A percentile compares a stretch with the other conserved stretches of the same genome.
Evolutionary conservation across 768 basidiomycete species (phyloP).

Genomic region (Trametes coccinea): DNA sequence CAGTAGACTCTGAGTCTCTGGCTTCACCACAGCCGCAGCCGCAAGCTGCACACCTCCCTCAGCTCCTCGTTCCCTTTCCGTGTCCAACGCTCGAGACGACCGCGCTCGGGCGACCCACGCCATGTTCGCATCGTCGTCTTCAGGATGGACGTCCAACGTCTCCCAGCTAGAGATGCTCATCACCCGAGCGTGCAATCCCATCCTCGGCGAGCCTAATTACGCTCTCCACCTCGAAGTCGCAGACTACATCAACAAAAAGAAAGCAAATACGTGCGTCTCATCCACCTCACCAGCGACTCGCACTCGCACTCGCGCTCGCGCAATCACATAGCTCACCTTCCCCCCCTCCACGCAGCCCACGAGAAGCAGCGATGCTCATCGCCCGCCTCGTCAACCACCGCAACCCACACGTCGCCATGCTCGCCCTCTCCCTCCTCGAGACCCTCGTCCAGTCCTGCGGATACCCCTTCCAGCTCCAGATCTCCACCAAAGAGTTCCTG

Average conservation of each 20-base stretch:
- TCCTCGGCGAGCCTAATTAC: conserved; percentile 87
- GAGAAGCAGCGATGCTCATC: conserved; percentile 87
- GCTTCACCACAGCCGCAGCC: too few relatives aligned
- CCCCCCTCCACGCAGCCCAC: conserved; percentile 56
- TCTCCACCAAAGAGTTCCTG: conserved; percentile 95
- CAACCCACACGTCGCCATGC: conserved; percentile 87
- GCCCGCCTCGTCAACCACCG: conserved; percentile 88
- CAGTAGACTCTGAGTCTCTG: too few relatives aligned
- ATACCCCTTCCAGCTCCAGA: conserved; percentile 96
- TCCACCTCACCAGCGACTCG: background rate
- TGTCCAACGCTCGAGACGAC: background rate
- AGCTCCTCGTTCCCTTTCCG: conserved; percentile 2
- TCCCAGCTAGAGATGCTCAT: conserved; percentile 52
- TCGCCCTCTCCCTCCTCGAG: conserved; percentile 84
- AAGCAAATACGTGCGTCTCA: conserved; percentile 85
- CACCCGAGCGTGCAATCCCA: conserved; percentile 84
- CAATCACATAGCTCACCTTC: background rate
- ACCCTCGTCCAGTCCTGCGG: conserved; percentile 94
- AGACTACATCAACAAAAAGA: conserved; percentile 90
- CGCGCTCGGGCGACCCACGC: background rate
- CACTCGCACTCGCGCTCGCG: too few relatives aligned
- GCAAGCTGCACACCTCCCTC: too few relatives aligned
- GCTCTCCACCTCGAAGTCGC: conserved; percentile 91
- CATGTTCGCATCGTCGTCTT: conserved; percentile 11
- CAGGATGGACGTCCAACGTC: conserved; percentile 17